Conservation (phyloP, 148 eudicot species). For the Rhododendron kiyosumense region DNA sequence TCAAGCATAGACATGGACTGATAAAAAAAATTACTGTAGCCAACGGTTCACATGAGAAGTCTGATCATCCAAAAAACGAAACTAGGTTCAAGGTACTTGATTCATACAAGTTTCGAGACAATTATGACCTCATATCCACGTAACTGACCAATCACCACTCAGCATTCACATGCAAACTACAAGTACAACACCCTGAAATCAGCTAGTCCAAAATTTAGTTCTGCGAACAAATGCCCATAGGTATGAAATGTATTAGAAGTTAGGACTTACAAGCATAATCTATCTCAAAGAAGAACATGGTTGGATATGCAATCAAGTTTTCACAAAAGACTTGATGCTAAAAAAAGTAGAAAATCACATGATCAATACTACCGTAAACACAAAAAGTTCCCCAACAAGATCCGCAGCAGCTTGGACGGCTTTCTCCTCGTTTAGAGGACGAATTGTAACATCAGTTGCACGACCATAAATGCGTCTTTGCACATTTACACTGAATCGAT, state of each 20-base stretch:
- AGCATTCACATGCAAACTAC: not conserved
- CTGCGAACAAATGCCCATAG: not conserved
- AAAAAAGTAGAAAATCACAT: not conserved
- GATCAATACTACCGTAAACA: conserved; percentile 53
- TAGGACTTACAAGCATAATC: not conserved
- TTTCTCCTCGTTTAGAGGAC: conserved; percentile 79
- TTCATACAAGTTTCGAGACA: not conserved
- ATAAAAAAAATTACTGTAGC: not conserved
- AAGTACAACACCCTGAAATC: not conserved
- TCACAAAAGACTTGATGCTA: not conserved
- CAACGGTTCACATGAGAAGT: not conserved
- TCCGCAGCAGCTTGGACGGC: conserved; percentile 95
- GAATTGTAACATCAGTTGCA: conserved; percentile 83
- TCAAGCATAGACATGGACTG: not conserved
- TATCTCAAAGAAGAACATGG: not conserved
- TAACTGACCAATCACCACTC: not conserved
- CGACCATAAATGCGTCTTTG: conserved; percentile 84
- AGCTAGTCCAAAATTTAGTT: not conserved
- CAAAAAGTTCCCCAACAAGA: conserved; percentile 80
- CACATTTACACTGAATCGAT: conserved; percentile 64
- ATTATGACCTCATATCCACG: not conserved
- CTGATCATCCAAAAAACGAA: not conserved
- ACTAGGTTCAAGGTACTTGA: not conserved
- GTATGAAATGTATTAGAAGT: not conserved
- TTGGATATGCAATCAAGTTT: not conserved